These are phyloP conservation scores for Aureobasidium namibiae DNA, from an alignment of 2,329 filamentous ascomycete species.

Conservation along the genomic window DNA sequence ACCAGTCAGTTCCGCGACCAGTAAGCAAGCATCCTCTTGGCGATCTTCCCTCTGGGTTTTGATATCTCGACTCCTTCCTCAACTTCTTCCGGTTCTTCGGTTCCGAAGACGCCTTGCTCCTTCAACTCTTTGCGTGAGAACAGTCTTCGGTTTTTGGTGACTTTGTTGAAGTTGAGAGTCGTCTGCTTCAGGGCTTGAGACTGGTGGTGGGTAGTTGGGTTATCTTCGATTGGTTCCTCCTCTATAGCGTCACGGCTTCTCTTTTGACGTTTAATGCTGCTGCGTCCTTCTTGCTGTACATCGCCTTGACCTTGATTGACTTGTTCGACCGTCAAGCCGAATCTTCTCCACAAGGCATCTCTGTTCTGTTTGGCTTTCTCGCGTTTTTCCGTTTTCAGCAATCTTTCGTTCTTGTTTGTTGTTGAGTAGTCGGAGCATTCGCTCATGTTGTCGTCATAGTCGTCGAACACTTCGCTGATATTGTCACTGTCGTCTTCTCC, in stretches of 20 bases:
- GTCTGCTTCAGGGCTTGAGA: background rate
- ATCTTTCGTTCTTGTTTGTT: background rate
- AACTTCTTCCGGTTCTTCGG: background rate
- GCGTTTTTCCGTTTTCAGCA: background rate
- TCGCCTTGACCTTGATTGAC: background rate
- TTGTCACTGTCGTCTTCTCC: too few species aligned
- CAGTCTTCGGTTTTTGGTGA: background rate
- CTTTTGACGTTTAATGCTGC: background rate
- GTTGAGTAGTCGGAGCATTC: background rate
- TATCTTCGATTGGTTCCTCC: background rate
- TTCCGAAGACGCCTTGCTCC: background rate
- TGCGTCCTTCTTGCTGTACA: background rate
- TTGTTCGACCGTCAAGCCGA: background rate
- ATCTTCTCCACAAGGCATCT: background rate
- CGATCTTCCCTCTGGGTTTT: background rate
- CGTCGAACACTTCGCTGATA: too few species aligned
- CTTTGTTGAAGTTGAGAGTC: background rate
- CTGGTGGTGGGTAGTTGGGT: background rate
- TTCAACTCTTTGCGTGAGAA: background rate
- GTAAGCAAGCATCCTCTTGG: background rate
- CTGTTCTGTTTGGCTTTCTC: background rate
- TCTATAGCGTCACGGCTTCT: background rate
- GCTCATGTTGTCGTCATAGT: background rate
- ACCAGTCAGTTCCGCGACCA: background rate
- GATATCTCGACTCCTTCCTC: background rate